Conservation (phyloP, 495 filamentous ascomycete genomes). For the Lichenothelia convexa region DNA sequence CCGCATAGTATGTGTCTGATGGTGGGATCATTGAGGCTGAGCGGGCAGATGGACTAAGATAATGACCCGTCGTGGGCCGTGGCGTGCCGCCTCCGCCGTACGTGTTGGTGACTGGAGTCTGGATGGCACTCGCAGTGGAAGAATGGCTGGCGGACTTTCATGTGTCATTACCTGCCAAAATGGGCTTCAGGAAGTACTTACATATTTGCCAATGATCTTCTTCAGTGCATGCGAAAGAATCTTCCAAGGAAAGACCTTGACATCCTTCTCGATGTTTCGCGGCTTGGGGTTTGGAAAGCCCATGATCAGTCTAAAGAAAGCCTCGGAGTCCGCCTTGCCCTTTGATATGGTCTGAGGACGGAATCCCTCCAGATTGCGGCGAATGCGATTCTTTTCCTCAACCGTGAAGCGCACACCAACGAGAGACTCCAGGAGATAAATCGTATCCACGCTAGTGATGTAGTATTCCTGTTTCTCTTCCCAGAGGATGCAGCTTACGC, state of each 20-base stretch:
- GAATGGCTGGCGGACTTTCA: slow-evolving; percentile 21
- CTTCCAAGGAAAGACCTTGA: slow-evolving; percentile 95
- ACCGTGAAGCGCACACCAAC: slow-evolving; percentile 71
- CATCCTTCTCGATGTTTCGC: slow-evolving; percentile 93
- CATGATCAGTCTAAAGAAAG: slow-evolving; percentile 99
- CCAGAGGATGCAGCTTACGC: slow-evolving; percentile 51
- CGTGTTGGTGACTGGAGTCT: too few species aligned
- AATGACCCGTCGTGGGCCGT: too few species aligned
- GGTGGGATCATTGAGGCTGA: too few species aligned
- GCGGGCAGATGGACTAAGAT: too few species aligned
- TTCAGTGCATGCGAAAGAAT: slow-evolving; percentile 63
- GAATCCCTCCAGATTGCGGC: slow-evolving; percentile 85
- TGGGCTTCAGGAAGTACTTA: slow-evolving; percentile 27
- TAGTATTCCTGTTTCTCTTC: slow-evolving; percentile 73
- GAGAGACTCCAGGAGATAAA: slow-evolving; percentile 74
- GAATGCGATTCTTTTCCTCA: slow-evolving; percentile 95
- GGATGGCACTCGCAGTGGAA: slow-evolving; percentile 24
- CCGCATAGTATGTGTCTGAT: too few species aligned
- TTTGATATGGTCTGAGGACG: slow-evolving; percentile 82
- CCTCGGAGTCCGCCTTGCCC: slow-evolving; percentile 72
- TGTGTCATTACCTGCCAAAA: neutral
- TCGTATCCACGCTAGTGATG: slow-evolving; percentile 93
- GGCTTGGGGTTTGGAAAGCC: slow-evolving; percentile 89
- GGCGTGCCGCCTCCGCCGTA: too few species aligned
- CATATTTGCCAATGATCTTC: slow-evolving; percentile 98